Evolutionary conservation across 108 stramenopile species (phyloP).

Genomic region (Skeletonema tropicum): DNA sequence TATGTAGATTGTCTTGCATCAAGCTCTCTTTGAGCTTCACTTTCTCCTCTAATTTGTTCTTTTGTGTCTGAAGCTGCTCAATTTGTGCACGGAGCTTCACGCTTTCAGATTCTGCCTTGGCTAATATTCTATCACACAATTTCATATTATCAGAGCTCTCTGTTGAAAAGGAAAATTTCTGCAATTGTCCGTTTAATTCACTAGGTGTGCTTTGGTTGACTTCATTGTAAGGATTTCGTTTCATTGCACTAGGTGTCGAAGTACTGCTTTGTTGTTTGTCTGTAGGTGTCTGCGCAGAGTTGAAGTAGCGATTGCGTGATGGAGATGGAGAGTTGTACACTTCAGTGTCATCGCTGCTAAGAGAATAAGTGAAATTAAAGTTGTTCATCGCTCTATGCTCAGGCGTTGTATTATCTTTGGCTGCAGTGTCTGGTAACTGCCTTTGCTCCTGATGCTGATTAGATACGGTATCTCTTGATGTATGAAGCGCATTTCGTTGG

Average conservation of each 20-base stretch:
- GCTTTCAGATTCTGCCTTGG: conserved; percentile 44
- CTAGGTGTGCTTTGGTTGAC: conserved; percentile 25
- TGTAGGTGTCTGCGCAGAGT: not conserved
- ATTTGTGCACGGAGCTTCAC: conserved; percentile 39
- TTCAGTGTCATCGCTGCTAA: not conserved
- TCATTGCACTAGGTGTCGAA: not conserved
- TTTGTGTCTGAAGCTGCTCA: conserved; percentile 28
- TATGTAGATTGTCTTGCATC: conserved; percentile 17
- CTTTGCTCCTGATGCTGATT: not conserved
- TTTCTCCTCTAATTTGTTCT: conserved; percentile 19
- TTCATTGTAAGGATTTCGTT: conserved; percentile 16
- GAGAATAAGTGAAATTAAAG: not conserved
- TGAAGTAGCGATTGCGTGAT: not conserved
- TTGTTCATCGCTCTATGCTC: not conserved
- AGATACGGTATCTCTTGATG: not conserved
- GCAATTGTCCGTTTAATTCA: conserved; percentile 17
- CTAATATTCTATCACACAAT: conserved; percentile 45
- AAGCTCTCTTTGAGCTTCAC: not conserved
- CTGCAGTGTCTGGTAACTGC: not conserved
- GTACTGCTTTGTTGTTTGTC: not conserved
- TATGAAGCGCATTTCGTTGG: not conserved
- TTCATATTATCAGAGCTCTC: conserved; percentile 26
- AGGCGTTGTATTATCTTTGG: conserved; percentile 8
- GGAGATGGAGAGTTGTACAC: not conserved
- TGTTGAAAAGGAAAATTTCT: conserved; percentile 9